Percentiles rank a stretch among this genome's conserved stretches.
These are phyloP conservation scores for Epichloe festucae DNA, from an alignment of 2,329 filamentous ascomycete genomes.

Conservation along the genomic window DNA sequence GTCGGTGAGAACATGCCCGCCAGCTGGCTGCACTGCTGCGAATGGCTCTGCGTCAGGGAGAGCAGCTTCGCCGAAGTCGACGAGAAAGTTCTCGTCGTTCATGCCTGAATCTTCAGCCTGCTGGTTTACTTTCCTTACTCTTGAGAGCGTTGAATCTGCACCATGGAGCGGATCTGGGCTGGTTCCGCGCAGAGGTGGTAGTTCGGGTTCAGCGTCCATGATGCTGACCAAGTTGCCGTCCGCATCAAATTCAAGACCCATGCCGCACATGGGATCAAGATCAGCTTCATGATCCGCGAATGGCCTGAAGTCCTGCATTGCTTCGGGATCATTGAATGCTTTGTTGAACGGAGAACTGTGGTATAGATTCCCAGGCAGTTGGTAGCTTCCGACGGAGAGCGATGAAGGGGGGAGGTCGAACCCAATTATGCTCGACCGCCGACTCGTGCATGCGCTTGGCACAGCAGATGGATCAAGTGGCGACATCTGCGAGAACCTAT, in stretches of 20 bases:
- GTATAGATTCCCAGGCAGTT: conserved; percentile 22
- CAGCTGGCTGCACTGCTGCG: conserved; percentile 13
- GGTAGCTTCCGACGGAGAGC: conserved; percentile 18
- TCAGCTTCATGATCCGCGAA: conserved; percentile 28
- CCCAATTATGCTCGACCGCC: conserved; percentile 14
- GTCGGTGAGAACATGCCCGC: conserved; percentile 6
- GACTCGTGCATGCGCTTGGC: conserved; percentile 17
- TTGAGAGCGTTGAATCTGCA: background rate
- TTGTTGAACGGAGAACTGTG: conserved; percentile 18
- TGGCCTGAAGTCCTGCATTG: conserved; percentile 16
- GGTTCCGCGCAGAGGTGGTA: conserved; percentile 24
- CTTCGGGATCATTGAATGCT: conserved; percentile 8
- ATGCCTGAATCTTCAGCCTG: background rate
- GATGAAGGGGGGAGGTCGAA: conserved; percentile 25
- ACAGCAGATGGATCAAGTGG: conserved; percentile 20
- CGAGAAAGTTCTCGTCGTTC: conserved; percentile 14
- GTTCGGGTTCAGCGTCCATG: conserved; percentile 28
- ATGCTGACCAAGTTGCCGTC: conserved; percentile 35
- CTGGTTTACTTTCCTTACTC: background rate
- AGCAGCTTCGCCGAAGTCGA: conserved; percentile 25
- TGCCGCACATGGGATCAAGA: conserved; percentile 23
- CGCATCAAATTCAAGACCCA: conserved; percentile 37
- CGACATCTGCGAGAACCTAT: conserved; percentile 31
- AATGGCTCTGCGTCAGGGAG: conserved; percentile 26
- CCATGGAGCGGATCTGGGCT: conserved; percentile 3